Evolutionary conservation across 805 yeast genomes (phyloP).

Genomic region (Candida odintsovae): DNA sequence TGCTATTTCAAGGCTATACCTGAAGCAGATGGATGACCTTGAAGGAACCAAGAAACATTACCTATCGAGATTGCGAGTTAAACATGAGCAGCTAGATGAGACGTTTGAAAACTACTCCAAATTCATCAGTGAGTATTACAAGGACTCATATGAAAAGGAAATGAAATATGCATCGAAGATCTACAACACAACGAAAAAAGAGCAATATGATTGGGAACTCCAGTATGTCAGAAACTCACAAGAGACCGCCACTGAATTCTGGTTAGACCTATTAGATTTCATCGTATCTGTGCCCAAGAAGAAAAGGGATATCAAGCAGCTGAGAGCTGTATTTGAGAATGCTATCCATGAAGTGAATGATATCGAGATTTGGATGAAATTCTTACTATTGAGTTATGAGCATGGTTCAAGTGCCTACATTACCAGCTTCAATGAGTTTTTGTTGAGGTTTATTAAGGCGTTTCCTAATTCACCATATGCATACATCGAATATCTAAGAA

Average conservation of each 20-base stretch:
- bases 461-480: constrained; percentile 8
- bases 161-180: constrained; percentile 33
- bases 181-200: constrained; percentile 26
- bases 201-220: constrained; percentile 28
- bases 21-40: neutral
- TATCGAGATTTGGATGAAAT: constrained; percentile 9
- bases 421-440: neutral
- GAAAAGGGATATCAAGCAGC: constrained; percentile 1
- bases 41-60: neutral
- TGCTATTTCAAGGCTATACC: neutral
- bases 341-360: constrained; percentile 7
- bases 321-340: constrained; percentile 11
- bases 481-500: constrained; percentile 11
- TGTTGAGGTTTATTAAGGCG: constrained; percentile 6
- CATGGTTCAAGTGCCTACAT: neutral
- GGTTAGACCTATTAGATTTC: constrained; percentile 5
- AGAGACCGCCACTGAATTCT: constrained; percentile 3
- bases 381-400: constrained; percentile 7
- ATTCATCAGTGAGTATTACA: constrained; percentile 30
- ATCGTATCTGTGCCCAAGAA: constrained; percentile 7
- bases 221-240: constrained; percentile 24
- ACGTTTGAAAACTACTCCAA: constrained; percentile 35
- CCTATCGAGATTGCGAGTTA: constrained; percentile 30
- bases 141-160: constrained; percentile 27
- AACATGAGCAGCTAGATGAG: constrained; percentile 36